These are phyloP conservation scores for Salinomyces thailandicus DNA, from an alignment of 2,329 filamentous ascomycete species.

Conservation along the genomic window DNA sequence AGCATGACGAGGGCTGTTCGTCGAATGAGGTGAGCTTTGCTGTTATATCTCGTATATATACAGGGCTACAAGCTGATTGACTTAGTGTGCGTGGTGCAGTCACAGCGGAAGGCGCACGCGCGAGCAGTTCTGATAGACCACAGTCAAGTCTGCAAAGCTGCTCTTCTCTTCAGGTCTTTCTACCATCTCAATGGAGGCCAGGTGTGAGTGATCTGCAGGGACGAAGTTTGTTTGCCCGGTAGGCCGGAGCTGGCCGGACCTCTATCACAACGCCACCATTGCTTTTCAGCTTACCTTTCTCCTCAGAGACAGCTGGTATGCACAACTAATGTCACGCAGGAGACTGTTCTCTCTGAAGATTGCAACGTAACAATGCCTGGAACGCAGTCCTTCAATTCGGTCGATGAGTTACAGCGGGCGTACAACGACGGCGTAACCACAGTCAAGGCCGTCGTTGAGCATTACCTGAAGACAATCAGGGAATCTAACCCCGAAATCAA, in stretches of 20 bases:
- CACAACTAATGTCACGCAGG: too few relatives aligned
- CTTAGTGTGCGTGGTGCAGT: conserved; percentile 31
- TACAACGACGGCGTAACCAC: conserved; percentile 7
- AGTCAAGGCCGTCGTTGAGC: conserved; percentile 9
- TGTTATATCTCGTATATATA: neutral
- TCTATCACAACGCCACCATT: too few relatives aligned
- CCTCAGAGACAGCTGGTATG: too few relatives aligned
- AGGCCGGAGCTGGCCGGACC: too few relatives aligned
- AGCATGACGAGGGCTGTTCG: conserved; percentile 74
- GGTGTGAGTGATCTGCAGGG: too few relatives aligned
- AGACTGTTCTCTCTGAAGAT: too few relatives aligned
- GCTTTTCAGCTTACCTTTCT: too few relatives aligned
- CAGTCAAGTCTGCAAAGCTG: too few relatives aligned
- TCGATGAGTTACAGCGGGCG: conserved; percentile 12
- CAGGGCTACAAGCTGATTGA: conserved; percentile 4
- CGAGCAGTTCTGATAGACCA: conserved; percentile 27
- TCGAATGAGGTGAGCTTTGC: conserved; percentile 39
- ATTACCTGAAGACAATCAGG: conserved; percentile 13
- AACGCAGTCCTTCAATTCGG: conserved; percentile 9
- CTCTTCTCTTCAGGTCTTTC: too few relatives aligned
- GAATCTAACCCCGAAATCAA: conserved; percentile 13
- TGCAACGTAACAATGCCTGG: too few relatives aligned
- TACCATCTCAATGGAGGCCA: too few relatives aligned
- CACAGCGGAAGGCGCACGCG: conserved; percentile 27
- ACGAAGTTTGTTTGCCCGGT: too few relatives aligned